These are phyloP conservation scores for Mariannaea sp. DNA, from an alignment of 2,329 filamentous ascomycete species.

Conservation along the genomic window DNA sequence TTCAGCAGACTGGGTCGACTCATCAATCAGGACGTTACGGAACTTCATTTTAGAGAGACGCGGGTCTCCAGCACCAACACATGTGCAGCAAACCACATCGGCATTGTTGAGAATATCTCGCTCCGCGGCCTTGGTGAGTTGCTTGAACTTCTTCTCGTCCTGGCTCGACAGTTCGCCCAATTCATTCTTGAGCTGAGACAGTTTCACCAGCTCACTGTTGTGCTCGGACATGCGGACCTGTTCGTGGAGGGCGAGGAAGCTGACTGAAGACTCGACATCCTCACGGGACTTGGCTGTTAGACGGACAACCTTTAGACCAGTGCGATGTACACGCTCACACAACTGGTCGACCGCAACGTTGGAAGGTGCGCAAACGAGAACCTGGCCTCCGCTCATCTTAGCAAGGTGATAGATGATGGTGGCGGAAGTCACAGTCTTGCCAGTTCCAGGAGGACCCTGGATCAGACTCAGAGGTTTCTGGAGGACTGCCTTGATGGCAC, in stretches of 20 bases:
- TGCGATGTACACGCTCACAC: slow-evolving; percentile 94
- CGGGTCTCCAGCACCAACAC: slow-evolving; percentile 94
- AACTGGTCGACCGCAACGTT: slow-evolving; percentile 99
- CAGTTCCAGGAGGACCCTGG: slow-evolving; percentile 94
- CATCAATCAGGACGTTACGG: slow-evolving; percentile 95
- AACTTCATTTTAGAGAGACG: slow-evolving; percentile 97
- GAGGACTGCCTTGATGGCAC: slow-evolving; percentile 92
- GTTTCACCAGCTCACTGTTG: slow-evolving; percentile 89
- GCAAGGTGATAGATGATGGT: slow-evolving; percentile 98
- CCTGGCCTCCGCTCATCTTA: slow-evolving; percentile 92
- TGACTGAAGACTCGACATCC: slow-evolving; percentile 97
- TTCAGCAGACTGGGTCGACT: slow-evolving; percentile 97
- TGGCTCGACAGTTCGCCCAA: slow-evolving; percentile 90
- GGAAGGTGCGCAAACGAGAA: slow-evolving; percentile 94
- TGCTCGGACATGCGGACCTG: slow-evolving; percentile 98
- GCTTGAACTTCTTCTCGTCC: slow-evolving; percentile 98
- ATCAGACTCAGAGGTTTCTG: slow-evolving; percentile 94
- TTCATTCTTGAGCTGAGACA: slow-evolving; percentile 90
- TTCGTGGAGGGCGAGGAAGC: slow-evolving; percentile 92
- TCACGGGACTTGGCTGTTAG: slow-evolving; percentile 98
- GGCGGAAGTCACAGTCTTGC: slow-evolving; percentile 97
- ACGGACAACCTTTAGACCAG: slow-evolving; percentile 93
- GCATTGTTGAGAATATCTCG: slow-evolving; percentile 93
- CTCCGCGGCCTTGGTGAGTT: slow-evolving; percentile 90
- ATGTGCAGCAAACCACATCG: slow-evolving; percentile 98